These are phyloP conservation scores for Porcisia hertigi DNA, from an alignment of 208 protist genomes.

Conservation along the genomic window DNA sequence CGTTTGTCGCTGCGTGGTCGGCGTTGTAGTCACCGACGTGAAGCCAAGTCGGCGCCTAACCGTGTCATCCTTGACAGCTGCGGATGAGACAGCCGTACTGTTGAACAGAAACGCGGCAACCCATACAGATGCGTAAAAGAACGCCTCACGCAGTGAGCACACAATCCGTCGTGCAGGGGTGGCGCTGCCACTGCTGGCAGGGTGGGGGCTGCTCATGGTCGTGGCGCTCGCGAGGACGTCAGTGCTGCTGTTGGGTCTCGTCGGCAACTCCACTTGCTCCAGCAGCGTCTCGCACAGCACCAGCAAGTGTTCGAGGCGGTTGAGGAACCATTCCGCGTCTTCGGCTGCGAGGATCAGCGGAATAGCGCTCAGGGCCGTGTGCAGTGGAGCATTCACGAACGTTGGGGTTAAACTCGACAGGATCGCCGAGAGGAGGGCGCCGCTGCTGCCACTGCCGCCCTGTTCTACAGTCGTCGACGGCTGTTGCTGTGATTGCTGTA, in stretches of 20 bases:
- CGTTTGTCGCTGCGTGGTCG: slow-evolving; percentile 15
- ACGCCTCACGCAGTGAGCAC: slow-evolving; percentile 25
- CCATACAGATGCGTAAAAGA: slow-evolving; percentile 34
- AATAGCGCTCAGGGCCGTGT: slow-evolving; percentile 73
- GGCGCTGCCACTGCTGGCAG: not conserved
- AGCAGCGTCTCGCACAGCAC: slow-evolving; percentile 28
- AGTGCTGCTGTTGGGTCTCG: not conserved
- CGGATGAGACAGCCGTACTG: slow-evolving; percentile 26
- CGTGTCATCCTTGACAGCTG: slow-evolving; percentile 19
- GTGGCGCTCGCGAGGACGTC: not conserved
- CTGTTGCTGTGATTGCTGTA: slow-evolving; percentile 3
- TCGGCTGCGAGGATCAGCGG: slow-evolving; percentile 57
- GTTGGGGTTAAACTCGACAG: slow-evolving; percentile 28
- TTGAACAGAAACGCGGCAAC: slow-evolving; percentile 35
- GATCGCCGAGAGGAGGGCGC: slow-evolving; percentile 3
- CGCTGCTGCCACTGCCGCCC: not conserved
- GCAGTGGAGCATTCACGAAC: slow-evolving; percentile 58
- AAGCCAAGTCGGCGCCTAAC: slow-evolving; percentile 31
- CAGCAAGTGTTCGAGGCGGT: slow-evolving; percentile 47
- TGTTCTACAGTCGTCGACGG: not conserved
- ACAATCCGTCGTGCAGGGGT: slow-evolving; percentile 16
- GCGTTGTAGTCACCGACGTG: slow-evolving; percentile 29
- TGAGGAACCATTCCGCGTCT: slow-evolving; percentile 69
- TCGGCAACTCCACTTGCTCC: slow-evolving; percentile 6
- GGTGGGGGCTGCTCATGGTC: not conserved